Conservation (phyloP, 345 rosid species). For the Viola odorata region DNA sequence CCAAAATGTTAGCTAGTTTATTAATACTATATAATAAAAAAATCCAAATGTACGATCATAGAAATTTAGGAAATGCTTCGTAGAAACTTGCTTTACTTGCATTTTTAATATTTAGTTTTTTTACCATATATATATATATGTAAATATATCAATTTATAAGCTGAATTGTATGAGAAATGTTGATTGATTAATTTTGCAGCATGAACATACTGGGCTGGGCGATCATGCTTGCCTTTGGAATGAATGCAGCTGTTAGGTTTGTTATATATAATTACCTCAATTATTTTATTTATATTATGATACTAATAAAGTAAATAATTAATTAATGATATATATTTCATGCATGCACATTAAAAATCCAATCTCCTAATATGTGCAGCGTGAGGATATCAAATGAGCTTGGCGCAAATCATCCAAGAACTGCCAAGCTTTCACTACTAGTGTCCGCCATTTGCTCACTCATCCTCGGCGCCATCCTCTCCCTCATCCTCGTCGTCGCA, state of each 20-base stretch:
- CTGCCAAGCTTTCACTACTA: conserved; percentile 46
- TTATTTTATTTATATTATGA: too few species aligned
- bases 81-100: too few species aligned
- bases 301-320: too few species aligned
- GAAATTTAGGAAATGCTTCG: too few species aligned
- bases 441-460: conserved; percentile 56
- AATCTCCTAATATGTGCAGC: conserved; percentile 24
- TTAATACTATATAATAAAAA: too few species aligned
- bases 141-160: too few species aligned
- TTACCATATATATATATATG: too few species aligned
- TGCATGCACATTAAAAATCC: neutral
- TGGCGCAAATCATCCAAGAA: conserved; percentile 69
- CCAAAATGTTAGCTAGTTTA: too few species aligned
- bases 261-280: neutral
- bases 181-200: conserved; percentile 33
- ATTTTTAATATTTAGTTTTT: too few species aligned
- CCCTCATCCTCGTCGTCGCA: conserved; percentile 39
- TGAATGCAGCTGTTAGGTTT: conserved; percentile 81
- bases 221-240: conserved; percentile 68
- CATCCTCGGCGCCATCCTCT: conserved; percentile 36
- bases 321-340: too few species aligned
- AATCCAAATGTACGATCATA: too few species aligned
- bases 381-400: conserved; percentile 79
- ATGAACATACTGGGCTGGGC: conserved; percentile 89
- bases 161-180: too few species aligned